Conservation (phyloP, 768 basidiomycete species). For the Amanita fuliginea region DNA sequence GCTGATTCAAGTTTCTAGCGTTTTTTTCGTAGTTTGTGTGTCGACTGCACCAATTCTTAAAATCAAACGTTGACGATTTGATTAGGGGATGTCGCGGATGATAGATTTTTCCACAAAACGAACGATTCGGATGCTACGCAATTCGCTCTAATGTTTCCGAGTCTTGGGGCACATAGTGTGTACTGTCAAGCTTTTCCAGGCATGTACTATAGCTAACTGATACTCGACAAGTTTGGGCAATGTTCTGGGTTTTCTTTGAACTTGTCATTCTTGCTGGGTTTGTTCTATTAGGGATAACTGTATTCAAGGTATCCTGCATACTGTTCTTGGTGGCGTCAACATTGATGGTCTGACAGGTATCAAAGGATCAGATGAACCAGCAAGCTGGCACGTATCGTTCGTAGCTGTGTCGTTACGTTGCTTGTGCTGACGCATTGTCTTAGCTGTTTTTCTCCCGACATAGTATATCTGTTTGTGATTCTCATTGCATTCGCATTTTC, state of each 20-base stretch:
- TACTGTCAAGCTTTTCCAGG: conserved; percentile 1
- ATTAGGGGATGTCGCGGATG: conserved; percentile 88
- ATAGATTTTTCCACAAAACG: conserved; percentile 88
- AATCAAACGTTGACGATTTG: background rate
- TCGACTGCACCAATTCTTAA: conserved; percentile 7
- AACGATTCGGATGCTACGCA: conserved; percentile 93
- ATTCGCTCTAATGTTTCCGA: conserved; percentile 66
- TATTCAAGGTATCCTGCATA: conserved; percentile 56
- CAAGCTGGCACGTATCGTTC: conserved; percentile 48
- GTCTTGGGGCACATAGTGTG: conserved; percentile 62
- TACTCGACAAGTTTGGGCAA: conserved; percentile 62
- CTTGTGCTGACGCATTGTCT: conserved; percentile 5
- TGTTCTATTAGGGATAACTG: conserved; percentile 66
- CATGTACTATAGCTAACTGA: background rate
- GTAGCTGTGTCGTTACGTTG: background rate
- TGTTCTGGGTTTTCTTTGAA: conserved; percentile 78
- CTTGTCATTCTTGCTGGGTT: conserved; percentile 66
- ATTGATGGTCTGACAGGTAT: background rate
- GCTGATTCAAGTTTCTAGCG: conserved; percentile 25
- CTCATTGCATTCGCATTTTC: background rate
- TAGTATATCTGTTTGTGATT: background rate
- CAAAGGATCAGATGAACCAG: conserved; percentile 44
- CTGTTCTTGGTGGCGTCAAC: background rate
- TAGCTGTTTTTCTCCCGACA: conserved; percentile 7
- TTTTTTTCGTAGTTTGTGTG: conserved; percentile 83